Evolutionary conservation across 1,139 yeast genomes (phyloP), one percentile per base, ranked within the genome.

Genomic region (Taiozyma sp.): DNA sequence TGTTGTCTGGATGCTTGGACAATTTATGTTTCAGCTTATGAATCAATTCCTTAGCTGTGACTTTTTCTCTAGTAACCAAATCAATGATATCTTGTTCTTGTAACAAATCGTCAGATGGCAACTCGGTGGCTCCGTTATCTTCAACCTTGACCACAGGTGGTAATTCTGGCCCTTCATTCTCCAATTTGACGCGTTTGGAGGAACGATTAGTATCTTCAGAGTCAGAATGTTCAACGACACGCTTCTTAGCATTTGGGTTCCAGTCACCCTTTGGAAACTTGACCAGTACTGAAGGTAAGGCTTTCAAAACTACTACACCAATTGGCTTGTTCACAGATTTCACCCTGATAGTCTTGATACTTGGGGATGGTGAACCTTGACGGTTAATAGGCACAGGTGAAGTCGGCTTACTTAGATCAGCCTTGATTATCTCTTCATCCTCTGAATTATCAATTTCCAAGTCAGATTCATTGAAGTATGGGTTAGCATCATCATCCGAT

Each of bases 401-500:
- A 75, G 83, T 51, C 69, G 69, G 62, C 80, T 81, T 40, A 73
- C 74, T 35, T 63, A 64, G 14, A 16, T 62, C 65, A 11, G 62
- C 53, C 37, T 51, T 53, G 21, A 54, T 47, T 19, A 57, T 50
- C n/a, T 62, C 68, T 26, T 71, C 72, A 21, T 68, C 58, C 1
- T 59, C 61, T 39, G 77, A 79, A 42, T 81, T 81, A 34, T 73
- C 76, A 53, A 80, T 76, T 62, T 85, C 91, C 49, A 81, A 64
- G 59, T 86, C 93, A 19, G 88, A 82, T 58, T 78, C 83, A 0
- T 93, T 83, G 29, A 88, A 74, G 63, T 89, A 90, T 35, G 97
- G 97, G 63, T 89, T 88, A 42, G 75, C 73, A 42, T 84, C 90
- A 48, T 89, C 95, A 57, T 90, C 97, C 49, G 93, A 82, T 52